A percentile compares a stretch with the other conserved stretches of the same genome.
Conservation (phyloP, 257 asterid species). For the Solanum virginianum region DNA sequence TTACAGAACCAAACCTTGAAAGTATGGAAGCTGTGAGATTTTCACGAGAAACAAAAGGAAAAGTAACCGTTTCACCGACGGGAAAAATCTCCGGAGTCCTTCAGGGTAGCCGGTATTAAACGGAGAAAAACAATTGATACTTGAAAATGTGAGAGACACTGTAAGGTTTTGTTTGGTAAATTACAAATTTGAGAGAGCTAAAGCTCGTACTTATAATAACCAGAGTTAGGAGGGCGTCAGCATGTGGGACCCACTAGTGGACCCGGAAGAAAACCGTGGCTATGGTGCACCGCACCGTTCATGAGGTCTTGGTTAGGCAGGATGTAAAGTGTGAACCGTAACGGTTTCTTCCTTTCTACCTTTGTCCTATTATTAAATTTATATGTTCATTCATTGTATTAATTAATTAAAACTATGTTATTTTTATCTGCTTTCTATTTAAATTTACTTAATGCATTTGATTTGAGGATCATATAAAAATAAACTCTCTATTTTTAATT, state of each 20-base stretch:
- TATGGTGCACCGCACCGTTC: neutral
- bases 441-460: no score
- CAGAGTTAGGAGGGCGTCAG: neutral
- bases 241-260: neutral
- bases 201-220: neutral
- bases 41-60: neutral
- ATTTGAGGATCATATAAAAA: no score
- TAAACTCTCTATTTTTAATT: no score
- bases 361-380: neutral
- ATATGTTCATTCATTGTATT: no score
- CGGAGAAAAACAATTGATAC: neutral
- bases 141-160: neutral
- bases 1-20: neutral
- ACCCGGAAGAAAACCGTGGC: neutral
- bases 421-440: no score
- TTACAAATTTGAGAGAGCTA: neutral
- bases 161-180: neutral
- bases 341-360: neutral
- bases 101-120: neutral
- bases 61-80: neutral
- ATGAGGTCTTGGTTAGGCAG: neutral
- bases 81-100: neutral
- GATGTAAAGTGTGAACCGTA: neutral
- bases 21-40: neutral
- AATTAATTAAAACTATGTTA: no score